Base-by-base conservation (phyloP, 1,284 basidiomycete species). In the Coniferiporia weirii region DNA sequence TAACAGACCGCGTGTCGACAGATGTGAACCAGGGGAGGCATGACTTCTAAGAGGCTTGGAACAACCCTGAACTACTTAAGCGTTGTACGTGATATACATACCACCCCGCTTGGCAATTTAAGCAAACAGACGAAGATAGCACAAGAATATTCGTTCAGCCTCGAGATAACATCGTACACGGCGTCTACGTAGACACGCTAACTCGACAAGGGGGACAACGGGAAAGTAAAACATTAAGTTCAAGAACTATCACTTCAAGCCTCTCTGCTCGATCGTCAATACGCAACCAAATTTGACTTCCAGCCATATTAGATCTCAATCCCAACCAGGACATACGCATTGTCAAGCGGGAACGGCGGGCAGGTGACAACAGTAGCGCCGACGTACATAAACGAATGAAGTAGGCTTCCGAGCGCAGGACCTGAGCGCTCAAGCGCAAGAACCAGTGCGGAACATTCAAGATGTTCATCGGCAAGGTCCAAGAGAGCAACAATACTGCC, bases 331-430 rank as follows among this genome's bases (percentile, higher is more conserved):
- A 91, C 81, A 67, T 83, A 88, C 19, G 83, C 80, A 67, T 88
- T 52, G 52, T 66, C 82, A 57, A 84, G 80, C 67, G 82, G 76
- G 76, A 88, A 91, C 32, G 81, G 81, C 58, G 89, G 87, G 68
- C 83, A 84, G 50, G 87, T 88, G 59, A 91, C 85, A 56, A 91
- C 84, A 48, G 78, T 80, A 55, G 86, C 89, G 62, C 89, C 89
- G 55, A 91, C 86, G 71, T 91, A 92, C 87, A 91, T 88, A 62
- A 91, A 79, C 52, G 89, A 85, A 67, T 91, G 89, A 52, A 91
- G 75, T 56, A 91, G 72, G 64, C 82, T 78, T 64, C 82, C 79
- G 54, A 89, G 74, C 40, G 74, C 74, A 13, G 79, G 76, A 45
- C 80, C 82, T 1, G 78, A 75, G 65, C 83, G 81, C 68, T 87